phyloP scores from a whole-genome alignment of 2,329 filamentous ascomycete genomes.

The Scorias spongiosa region DNA sequence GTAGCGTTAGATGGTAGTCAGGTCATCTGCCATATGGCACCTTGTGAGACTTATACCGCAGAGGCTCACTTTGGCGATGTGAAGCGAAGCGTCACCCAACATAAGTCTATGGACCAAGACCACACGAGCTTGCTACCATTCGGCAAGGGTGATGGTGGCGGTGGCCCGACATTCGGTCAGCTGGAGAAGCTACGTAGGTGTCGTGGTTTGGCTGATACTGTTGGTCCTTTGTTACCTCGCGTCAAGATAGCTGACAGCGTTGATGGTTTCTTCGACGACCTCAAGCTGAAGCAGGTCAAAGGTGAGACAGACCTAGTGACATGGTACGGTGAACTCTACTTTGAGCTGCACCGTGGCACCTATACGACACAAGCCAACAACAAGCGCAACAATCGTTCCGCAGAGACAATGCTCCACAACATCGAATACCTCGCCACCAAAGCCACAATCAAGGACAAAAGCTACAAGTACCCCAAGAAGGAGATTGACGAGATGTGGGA shows the following conservation, averaged over 20 bases:
- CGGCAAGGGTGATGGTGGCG: slow-evolving; percentile 91
- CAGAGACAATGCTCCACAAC: slow-evolving; percentile 73
- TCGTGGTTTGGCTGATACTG: slow-evolving; percentile 78
- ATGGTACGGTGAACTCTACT: slow-evolving; percentile 97
- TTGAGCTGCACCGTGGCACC: slow-evolving; percentile 90
- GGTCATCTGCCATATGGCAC: slow-evolving; percentile 95
- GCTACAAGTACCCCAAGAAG: slow-evolving; percentile 81
- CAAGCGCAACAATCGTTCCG: slow-evolving; percentile 80
- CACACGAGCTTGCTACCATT: slow-evolving; percentile 82
- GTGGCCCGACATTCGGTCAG: slow-evolving; percentile 85
- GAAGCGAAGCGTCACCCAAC: slow-evolving; percentile 72
- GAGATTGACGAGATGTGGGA: slow-evolving; percentile 98
- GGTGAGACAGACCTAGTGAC: slow-evolving; percentile 61
- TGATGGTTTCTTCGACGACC: slow-evolving; percentile 79
- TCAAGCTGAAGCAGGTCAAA: slow-evolving; percentile 58
- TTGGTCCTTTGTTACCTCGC: slow-evolving; percentile 60
- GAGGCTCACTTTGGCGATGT: slow-evolving; percentile 91
- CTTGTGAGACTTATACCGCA: slow-evolving; percentile 87
- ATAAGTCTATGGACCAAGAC: slow-evolving; percentile 93
- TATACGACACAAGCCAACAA: slow-evolving; percentile 97
- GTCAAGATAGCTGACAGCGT: slow-evolving; percentile 81
- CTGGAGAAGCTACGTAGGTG: slow-evolving; percentile 88
- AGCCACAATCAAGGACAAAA: slow-evolving; percentile 51
- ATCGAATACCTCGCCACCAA: slow-evolving; percentile 78
- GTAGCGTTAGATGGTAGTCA: slow-evolving; percentile 89